phyloP scores from a whole-genome alignment of 805 yeast species.

The Ogataea pini region DNA sequence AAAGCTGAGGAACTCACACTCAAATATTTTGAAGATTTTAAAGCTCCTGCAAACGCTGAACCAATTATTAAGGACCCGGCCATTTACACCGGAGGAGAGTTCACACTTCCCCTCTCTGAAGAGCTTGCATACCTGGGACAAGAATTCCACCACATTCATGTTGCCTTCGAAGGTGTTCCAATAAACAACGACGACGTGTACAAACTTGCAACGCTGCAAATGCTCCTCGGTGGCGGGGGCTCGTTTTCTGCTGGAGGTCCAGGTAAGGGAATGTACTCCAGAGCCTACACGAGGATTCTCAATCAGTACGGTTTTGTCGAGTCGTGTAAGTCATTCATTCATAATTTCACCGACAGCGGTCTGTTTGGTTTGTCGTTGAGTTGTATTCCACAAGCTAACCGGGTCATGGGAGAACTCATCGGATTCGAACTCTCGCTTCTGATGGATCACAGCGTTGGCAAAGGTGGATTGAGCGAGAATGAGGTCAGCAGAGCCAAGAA shows the following conservation, averaged over 20 bases:
- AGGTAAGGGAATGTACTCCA: conserved; percentile 97
- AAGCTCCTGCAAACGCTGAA: conserved; percentile 28
- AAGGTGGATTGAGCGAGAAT: conserved; percentile 60
- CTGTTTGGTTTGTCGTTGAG: conserved; percentile 86
- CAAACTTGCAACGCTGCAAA: conserved; percentile 87
- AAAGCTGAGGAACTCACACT: conserved; percentile 65
- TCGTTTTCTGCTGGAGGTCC: conserved; percentile 99
- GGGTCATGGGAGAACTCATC: conserved; percentile 77
- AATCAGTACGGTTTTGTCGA: conserved; percentile 92
- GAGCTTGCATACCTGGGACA: conserved; percentile 66
- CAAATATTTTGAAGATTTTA: conserved; percentile 65
- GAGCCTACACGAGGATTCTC: conserved; percentile 86
- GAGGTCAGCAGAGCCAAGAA: conserved; percentile 91
- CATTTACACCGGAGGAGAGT: conserved; percentile 60
- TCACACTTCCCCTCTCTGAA: conserved; percentile 51
- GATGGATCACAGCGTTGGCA: conserved; percentile 47
- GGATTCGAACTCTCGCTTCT: conserved; percentile 56
- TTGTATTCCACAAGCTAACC: conserved; percentile 84
- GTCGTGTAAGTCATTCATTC: conserved; percentile 83
- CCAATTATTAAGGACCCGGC: conserved; percentile 40
- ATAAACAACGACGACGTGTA: conserved; percentile 84
- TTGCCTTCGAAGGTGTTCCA: conserved; percentile 87
- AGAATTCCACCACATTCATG: conserved; percentile 79
- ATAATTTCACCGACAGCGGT: conserved; percentile 87
- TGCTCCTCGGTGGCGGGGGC: conserved; percentile 93